Evolutionary conservation across 108 stramenopile genomes (phyloP).

Genomic region (Cyclotella atomus): DNA sequence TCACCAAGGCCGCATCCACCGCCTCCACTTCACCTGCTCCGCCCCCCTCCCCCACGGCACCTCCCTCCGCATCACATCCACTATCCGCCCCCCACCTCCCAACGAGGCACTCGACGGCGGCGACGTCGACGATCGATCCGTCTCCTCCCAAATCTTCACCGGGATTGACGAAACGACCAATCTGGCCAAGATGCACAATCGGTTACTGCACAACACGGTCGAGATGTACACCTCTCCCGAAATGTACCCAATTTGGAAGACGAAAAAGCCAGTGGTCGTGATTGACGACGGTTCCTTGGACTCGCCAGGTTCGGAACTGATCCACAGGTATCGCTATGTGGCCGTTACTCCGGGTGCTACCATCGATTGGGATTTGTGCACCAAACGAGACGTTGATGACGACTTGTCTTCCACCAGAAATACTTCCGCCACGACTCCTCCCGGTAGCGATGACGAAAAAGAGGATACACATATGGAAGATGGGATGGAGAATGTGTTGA

Average conservation of each 20-base stretch:
- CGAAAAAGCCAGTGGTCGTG: slow-evolving; percentile 75
- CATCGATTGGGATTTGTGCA: slow-evolving; percentile 36
- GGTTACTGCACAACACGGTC: slow-evolving; percentile 57
- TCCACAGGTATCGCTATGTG: slow-evolving; percentile 87
- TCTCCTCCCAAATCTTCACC: background rate
- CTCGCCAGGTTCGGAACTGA: slow-evolving; percentile 27
- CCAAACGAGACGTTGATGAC: slow-evolving; percentile 23
- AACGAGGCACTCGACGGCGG: slow-evolving; percentile 13
- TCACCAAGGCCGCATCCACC: slow-evolving; percentile 68
- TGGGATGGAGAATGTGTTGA: too few species aligned
- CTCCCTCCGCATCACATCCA: slow-evolving; percentile 78
- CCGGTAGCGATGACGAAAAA: slow-evolving; percentile 27
- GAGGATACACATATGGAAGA: too few species aligned
- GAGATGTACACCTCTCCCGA: slow-evolving; percentile 89
- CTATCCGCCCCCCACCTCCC: slow-evolving; percentile 63
- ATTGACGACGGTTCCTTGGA: slow-evolving; percentile 45
- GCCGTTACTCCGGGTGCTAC: slow-evolving; percentile 84
- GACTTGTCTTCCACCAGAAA: too few species aligned
- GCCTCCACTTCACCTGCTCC: slow-evolving; percentile 75
- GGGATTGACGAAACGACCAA: background rate
- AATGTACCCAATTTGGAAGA: slow-evolving; percentile 88
- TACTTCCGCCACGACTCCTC: slow-evolving; percentile 43
- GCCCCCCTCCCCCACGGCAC: slow-evolving; percentile 83
- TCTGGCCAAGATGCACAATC: slow-evolving; percentile 32
- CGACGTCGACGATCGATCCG: slow-evolving; percentile 24